A percentile compares a stretch with the other conserved stretches of the same genome.
Conservation (phyloP, 176 grass and related monocot genomes). For the Aegilops bicornis region DNA sequence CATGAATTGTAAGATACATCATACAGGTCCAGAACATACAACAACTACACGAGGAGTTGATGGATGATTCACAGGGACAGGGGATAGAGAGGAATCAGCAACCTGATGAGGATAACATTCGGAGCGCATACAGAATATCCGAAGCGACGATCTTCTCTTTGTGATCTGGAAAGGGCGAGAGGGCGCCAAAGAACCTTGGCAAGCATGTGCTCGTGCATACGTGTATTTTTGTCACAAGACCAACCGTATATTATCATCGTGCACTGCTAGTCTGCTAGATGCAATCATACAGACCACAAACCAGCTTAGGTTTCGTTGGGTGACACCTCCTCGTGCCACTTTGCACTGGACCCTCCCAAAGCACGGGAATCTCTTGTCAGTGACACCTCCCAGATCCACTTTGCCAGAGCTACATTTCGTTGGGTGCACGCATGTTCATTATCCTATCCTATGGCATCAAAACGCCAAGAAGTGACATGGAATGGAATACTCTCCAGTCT, state of each 20-base stretch:
- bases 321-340: background rate
- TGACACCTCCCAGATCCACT: background rate
- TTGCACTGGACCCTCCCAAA: background rate
- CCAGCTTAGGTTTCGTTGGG: background rate
- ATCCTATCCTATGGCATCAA: constrained; percentile 9
- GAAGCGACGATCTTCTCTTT: background rate
- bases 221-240: constrained; percentile 18
- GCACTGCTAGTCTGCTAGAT: background rate
- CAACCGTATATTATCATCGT: background rate
- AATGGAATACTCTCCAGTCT: background rate
- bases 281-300: background rate
- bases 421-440: constrained; percentile 24
- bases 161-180: background rate
- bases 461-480: background rate
- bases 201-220: background rate
- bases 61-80: background rate
- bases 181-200: constrained; percentile 1
- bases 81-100: constrained; percentile 45
- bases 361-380: background rate
- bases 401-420: background rate
- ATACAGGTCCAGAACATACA: background rate
- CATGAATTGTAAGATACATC: background rate
- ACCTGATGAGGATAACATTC: constrained; percentile 19
- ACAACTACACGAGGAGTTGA: background rate
- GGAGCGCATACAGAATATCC: constrained; percentile 15